Conservation (phyloP, 768 basidiomycete species). For the Russula emetica region DNA sequence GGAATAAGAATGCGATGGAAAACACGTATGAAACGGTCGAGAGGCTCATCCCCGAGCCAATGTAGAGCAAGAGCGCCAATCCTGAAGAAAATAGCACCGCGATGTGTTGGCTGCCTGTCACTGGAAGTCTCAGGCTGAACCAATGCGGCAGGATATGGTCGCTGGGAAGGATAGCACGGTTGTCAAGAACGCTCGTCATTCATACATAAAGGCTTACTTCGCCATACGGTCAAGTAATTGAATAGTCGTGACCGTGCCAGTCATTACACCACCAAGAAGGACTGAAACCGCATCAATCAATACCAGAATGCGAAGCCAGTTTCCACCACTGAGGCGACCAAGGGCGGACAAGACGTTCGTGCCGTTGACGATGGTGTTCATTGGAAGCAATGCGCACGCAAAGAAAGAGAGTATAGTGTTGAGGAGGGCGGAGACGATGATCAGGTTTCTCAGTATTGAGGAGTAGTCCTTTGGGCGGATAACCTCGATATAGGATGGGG, state of each 20-base stretch:
- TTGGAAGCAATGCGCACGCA: conserved; percentile 22
- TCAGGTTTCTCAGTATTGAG: conserved; percentile 25
- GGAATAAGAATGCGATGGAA: conserved; percentile 27
- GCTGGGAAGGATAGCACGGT: neutral
- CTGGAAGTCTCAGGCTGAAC: conserved; percentile 23
- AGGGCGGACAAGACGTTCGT: conserved; percentile 26
- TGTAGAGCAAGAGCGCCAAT: conserved; percentile 24
- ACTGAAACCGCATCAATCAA: conserved; percentile 26
- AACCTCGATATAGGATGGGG: conserved; percentile 26
- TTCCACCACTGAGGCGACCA: conserved; percentile 21
- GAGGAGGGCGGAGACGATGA: conserved; percentile 21
- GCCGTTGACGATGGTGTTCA: conserved; percentile 11
- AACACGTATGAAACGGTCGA: conserved; percentile 26
- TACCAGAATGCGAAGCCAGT: conserved; percentile 25
- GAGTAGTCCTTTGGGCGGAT: conserved; percentile 25
- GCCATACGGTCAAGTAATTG: conserved; percentile 26
- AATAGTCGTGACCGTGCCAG: conserved; percentile 23
- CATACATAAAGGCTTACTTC: neutral
- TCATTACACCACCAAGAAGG: conserved; percentile 27
- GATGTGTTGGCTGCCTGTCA: conserved; percentile 23
- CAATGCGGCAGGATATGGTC: conserved; percentile 25
- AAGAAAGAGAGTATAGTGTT: conserved; percentile 24
- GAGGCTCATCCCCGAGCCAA: conserved; percentile 27
- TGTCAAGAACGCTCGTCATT: neutral
- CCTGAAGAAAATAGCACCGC: conserved; percentile 19